Percentiles rank a stretch among this genome's conserved stretches.
phyloP scores from a whole-genome alignment of 192 early-diverging fungal genomes.

The Mortierella claussenii region DNA sequence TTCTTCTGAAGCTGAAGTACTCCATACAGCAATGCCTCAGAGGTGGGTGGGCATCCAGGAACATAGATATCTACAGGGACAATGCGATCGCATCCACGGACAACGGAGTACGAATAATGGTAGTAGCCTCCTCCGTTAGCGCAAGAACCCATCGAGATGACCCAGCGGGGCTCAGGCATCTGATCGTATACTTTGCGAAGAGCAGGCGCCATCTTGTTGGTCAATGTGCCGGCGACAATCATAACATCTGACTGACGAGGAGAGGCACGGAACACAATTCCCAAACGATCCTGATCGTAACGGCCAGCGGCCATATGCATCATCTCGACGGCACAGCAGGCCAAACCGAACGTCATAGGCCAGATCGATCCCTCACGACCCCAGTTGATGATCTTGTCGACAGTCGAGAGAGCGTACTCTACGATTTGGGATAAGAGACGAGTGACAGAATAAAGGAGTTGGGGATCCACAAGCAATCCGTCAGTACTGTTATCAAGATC shows the following conservation, averaged over 20 bases:
- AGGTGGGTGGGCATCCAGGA: conserved; percentile 97
- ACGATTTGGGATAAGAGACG: background rate
- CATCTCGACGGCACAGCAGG: conserved; percentile 98
- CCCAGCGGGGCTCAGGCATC: conserved; percentile 99
- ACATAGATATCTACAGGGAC: conserved; percentile 97
- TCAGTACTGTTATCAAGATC: no score
- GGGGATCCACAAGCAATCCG: no score
- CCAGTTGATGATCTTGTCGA: conserved; percentile 95
- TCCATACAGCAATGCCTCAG: conserved; percentile 96
- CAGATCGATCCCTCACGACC: conserved; percentile 91
- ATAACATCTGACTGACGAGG: conserved; percentile 98
- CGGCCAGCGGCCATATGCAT: conserved; percentile 97
- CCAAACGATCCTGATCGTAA: conserved; percentile 73
- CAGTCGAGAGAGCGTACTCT: conserved; percentile 89
- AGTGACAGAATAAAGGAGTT: conserved; percentile 4
- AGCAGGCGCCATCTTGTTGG: conserved; percentile 97
- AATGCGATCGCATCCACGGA: conserved; percentile 94
- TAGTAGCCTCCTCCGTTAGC: conserved; percentile 99
- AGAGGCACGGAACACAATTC: conserved; percentile 94
- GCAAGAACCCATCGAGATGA: conserved; percentile 98
- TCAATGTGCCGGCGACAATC: conserved; percentile 98
- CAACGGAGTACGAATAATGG: conserved; percentile 97
- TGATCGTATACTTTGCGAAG: conserved; percentile 73
- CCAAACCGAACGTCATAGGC: conserved; percentile 80
- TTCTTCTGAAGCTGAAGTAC: conserved; percentile 99